These are phyloP conservation scores for Candida suzukii DNA, from an alignment of 805 yeast genomes.

Conservation along the genomic window DNA sequence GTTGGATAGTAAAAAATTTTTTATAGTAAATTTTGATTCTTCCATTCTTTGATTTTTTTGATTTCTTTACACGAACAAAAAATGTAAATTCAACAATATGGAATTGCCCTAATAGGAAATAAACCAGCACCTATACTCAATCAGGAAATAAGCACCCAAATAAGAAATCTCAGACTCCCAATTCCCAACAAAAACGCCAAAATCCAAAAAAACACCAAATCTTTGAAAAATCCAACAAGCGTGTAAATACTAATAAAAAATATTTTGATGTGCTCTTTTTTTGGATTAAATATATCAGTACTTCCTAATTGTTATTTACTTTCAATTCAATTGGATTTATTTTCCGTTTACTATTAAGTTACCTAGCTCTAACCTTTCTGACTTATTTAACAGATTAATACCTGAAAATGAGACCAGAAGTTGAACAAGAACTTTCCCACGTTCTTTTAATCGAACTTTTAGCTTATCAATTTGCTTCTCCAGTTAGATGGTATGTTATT, in stretches of 20 bases:
- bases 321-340: no score
- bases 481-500: constrained; percentile 84
- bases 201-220: background rate
- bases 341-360: background rate
- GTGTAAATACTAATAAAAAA: background rate
- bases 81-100: no score
- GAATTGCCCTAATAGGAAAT: no score
- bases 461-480: constrained; percentile 98
- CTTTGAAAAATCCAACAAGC: background rate
- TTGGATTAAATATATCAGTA: background rate
- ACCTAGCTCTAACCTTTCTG: background rate
- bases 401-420: constrained; percentile 73
- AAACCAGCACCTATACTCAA: background rate
- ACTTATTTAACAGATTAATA: background rate
- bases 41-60: no score
- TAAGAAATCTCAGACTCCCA: no score
- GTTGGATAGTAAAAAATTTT: no score
- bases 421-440: constrained; percentile 96
- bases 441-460: constrained; percentile 88
- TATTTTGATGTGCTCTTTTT: background rate
- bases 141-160: background rate
- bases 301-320: no score
- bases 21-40: no score
- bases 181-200: background rate
- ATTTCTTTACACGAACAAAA: no score